Evolutionary conservation across 495 filamentous ascomycete genomes (phyloP), one percentile per base, ranked within the genome.

Genomic region (Penicillium argentinense): DNA sequence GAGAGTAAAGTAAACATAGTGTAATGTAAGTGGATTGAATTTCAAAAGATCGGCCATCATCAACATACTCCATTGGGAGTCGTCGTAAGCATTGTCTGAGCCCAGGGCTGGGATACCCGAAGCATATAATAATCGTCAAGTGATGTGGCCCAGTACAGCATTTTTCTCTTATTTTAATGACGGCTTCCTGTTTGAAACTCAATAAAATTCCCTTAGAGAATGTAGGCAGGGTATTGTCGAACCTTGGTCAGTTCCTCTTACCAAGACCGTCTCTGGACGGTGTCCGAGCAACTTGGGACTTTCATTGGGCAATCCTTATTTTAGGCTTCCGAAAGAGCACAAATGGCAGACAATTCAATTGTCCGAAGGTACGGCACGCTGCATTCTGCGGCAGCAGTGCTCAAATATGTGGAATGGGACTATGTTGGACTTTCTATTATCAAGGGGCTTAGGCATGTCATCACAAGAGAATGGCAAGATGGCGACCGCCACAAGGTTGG

Each of bases 1-100:
- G 7, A 70, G 28, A 45, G 90, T 75, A 65, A 93, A 93, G 68
- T 95, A 95, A 47, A 74, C 66, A 75, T 89, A 85, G 62, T 86
- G 82, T 23, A 89, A 53, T 2, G 80, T 85, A 57, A 91, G 85
- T 65, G 88, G 89, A 62, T 87, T 88, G 38, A 84, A 62, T 34
- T 57, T 56, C 26, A 67, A 62, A 5, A 67, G 56, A 26, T 57
- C 45, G 47, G 56, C 56, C 47, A 68, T 57, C 23, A 67, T 54
- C 39, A 53, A 47, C 53, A 56, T 47, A 23, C 47, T 45, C 33
- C 28, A 27, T 5, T 42, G 27, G 17, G 21, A 39, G 46, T 50
- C 46, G 43, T 47, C 53, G 53, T 51, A 51, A 51, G 29, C 53
- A 34, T 18, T 38, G 22, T 19, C 2, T 21, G 18, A 25, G 23